phyloP scores from a whole-genome alignment of 495 filamentous ascomycete genomes.

The Lineolata rhizophorae region DNA sequence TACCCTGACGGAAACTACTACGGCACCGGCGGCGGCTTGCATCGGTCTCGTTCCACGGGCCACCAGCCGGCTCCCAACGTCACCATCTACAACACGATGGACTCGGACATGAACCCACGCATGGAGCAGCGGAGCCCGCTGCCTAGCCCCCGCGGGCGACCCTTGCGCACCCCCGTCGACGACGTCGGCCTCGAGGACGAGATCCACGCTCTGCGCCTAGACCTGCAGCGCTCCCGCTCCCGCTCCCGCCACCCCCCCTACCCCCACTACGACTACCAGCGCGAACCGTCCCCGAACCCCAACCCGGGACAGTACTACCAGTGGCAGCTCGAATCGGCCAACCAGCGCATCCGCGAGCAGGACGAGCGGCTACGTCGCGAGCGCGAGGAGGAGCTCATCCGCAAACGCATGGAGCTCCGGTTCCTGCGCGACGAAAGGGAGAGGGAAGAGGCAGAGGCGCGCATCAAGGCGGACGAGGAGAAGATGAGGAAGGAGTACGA shows the following conservation, averaged over 20 bases:
- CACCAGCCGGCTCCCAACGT: constrained; percentile 15
- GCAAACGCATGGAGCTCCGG: constrained; percentile 8
- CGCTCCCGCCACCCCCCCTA: constrained; percentile 4
- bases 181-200: constrained; percentile 12
- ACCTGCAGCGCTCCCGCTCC: constrained; percentile 10
- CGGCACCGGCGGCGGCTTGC: too few relatives aligned
- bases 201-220: constrained; percentile 10
- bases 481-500: constrained; percentile 3
- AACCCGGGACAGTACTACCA: constrained; percentile 3
- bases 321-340: constrained; percentile 6
- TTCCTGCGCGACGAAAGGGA: constrained; percentile 5
- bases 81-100: constrained; percentile 14
- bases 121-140: constrained; percentile 7
- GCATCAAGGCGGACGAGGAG: constrained; percentile 8
- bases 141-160: constrained; percentile 4
- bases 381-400: constrained; percentile 10
- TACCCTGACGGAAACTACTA: too few relatives aligned
- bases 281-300: constrained; percentile 4
- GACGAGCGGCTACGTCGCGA: too few relatives aligned
- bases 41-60: constrained; percentile 17
- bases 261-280: constrained; percentile 6
- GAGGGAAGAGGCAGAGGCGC: constrained; percentile 5
- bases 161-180: constrained; percentile 5
- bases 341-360: too few relatives aligned
- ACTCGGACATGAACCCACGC: constrained; percentile 11